Conservation (phyloP, 2,329 filamentous ascomycete species). For the Pseudopithomyces maydicus region DNA sequence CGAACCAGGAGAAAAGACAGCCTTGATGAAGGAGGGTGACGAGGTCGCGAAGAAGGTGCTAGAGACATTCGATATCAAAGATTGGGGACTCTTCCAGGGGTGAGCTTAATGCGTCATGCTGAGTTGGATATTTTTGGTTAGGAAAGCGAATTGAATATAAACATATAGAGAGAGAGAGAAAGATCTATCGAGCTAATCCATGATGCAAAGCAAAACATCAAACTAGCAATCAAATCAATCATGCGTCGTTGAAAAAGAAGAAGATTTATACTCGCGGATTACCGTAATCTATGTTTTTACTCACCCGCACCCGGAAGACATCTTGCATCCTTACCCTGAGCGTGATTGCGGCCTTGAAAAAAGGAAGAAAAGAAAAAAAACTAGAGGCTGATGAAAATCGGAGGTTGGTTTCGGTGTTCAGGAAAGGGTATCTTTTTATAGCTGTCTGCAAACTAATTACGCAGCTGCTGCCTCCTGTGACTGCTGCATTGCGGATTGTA, state of each 20-base stretch:
- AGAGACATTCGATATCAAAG: slow-evolving; percentile 75
- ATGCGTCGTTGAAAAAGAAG: too few species aligned
- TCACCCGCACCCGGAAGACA: too few species aligned
- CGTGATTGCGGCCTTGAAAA: neutral
- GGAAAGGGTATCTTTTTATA: slow-evolving; percentile 6
- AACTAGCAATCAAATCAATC: too few species aligned
- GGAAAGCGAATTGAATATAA: neutral
- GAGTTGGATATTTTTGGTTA: neutral
- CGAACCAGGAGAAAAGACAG: slow-evolving; percentile 68
- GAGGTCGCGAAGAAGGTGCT: slow-evolving; percentile 73
- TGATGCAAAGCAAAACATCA: too few species aligned
- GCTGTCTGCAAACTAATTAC: neutral
- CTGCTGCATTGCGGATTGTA: slow-evolving; percentile 35
- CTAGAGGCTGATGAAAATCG: neutral
- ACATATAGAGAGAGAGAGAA: neutral
- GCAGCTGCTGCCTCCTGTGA: slow-evolving; percentile 26
- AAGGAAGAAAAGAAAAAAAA: neutral
- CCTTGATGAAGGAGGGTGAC: slow-evolving; percentile 65
- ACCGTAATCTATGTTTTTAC: too few species aligned
- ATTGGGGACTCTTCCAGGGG: slow-evolving; percentile 74
- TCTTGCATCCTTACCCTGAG: too few species aligned
- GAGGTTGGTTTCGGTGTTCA: neutral
- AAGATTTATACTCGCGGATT: too few species aligned
- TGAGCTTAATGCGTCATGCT: neutral
- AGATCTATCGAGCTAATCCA: neutral